Base-by-base conservation (phyloP, 371 early-diverging fungal species). In the Astathelohania contejeani region DNA sequence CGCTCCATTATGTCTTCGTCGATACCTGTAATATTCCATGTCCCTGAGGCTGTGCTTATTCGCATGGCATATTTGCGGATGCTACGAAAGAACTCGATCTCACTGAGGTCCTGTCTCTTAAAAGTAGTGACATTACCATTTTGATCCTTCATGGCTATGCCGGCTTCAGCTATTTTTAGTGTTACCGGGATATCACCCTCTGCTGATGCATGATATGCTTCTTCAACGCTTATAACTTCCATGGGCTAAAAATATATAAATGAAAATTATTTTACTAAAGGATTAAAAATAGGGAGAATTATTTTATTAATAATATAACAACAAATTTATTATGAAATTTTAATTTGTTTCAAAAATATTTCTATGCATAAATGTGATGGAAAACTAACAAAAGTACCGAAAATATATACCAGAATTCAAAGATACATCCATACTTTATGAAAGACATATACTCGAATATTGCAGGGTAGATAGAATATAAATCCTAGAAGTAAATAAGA, bases 31-130 rank as follows among this genome's bases (percentile, higher is more conserved):
- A 71, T 54, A 43, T 62, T 45, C 22, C 63, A 64, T 0, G 42
- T n/a, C 12, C 38, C 32, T 16, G 47, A 43, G 24, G 60, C 55
- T 28, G 42, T 49, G 18, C 44, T 46, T 26, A 74, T 60, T 37
- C 67, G 22, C 23, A 74, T 9, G 18, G 45, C 49, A 40, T 62
- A 62, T 23, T 54, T 29, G 19, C 57, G 23, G 26, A 52, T 62
- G 4, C 66, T 59, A 48, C 67, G 40, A 49, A 70, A 69, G 45
- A 71, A 53, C 44, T 69, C 67, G 4, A 69, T 61, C 50, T 63
- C 59, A 39, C 54, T 60, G 18, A 74, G 60, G 18, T 65, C 60
- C 20, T 66, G 64, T 49, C 42, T 54, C 25, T 60, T 44, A 12
- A 74, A 55, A 7, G 62, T 61, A 19, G 45, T 35, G 10, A 62